Conservation (phyloP, 805 yeast genomes). For the Metschnikowia henanensis region DNA sequence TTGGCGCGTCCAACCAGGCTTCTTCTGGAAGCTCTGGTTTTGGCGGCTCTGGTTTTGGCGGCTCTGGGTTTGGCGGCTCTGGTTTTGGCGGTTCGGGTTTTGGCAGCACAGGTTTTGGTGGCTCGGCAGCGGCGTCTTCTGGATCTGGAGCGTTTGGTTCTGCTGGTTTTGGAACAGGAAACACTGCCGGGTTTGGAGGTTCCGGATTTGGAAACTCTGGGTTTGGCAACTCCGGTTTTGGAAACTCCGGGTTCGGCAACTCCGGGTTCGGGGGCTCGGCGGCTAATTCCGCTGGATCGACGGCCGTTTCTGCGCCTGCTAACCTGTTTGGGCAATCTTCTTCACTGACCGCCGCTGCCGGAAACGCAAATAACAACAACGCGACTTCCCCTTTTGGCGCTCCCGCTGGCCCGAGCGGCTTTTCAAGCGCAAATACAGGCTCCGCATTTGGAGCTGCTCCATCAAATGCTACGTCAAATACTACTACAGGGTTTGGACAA, state of each 20-base stretch:
- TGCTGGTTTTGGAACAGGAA: neutral
- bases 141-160: conserved; percentile 2
- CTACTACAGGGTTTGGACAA: conserved; percentile 7
- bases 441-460: conserved; percentile 1
- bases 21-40: conserved; percentile 2
- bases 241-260: conserved; percentile 8
- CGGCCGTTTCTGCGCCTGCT: neutral
- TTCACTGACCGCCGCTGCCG: conserved; percentile 1
- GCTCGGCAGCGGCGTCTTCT: neutral
- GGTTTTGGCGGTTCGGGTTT: conserved; percentile 9
- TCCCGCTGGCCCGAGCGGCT: neutral
- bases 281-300: neutral
- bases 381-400: neutral
- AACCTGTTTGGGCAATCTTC: conserved; percentile 6
- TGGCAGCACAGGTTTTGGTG: conserved; percentile 6
- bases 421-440: neutral
- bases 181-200: neutral
- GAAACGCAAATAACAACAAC: no score
- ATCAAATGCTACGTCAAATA: neutral
- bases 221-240: conserved; percentile 13
- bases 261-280: conserved; percentile 6
- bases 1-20: conserved; percentile 3
- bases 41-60: conserved; percentile 7
- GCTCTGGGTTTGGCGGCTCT: no score
- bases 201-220: conserved; percentile 7